Evolutionary conservation across 345 rosid genomes (phyloP), one percentile per base, ranked within the genome.

Genomic region (Eucalyptus brandiana): DNA sequence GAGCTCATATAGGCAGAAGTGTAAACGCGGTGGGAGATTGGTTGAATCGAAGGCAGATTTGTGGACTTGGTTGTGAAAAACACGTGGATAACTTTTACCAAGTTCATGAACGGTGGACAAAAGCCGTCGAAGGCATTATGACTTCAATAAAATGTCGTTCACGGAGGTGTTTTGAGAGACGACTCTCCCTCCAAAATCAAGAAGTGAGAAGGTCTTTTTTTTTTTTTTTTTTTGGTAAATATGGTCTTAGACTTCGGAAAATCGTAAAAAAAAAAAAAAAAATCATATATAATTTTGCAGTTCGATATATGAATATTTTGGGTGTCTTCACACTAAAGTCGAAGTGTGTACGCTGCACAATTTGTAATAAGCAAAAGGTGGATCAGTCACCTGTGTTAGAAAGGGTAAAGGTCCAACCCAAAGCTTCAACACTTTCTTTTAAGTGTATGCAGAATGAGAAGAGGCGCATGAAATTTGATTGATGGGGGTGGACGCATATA

Each of bases 401-500:
- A 69, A 21, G 58, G 58, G 58, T 53, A 53, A 53, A 53, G 58
- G 5, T 40, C 28, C 15, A 40, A 18, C 47, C 7, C 5, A 7
- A 40, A 37, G 6, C 26, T 21, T 21, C 8, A 11, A 21, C 45
- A 37, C 28, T 14, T 21, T 8, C 47, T 76, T 5, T 21, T 44
- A 76, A 12, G 47, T 37, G 28, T 13, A 21, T 11, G 47, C 3
- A 6, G 28, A 5, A 37, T 37, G 42, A 72, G 28, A 28, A 37
- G 45, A 12, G 14, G 19, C 45, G 1, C 24, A 9, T 9, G 44
- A 3, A 34, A 69, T 69, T 69, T 69, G 81, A 34, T 10, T 34
- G 24, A 40, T 11, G 5, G 28, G 7, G 42, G 45, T 37, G 15
- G 9, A 72, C 0, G 0, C 14, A 18, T 2, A 6, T 5, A 18